Evolutionary conservation across 345 rosid genomes (phyloP).

Genomic region (Theobroma cacao): DNA sequence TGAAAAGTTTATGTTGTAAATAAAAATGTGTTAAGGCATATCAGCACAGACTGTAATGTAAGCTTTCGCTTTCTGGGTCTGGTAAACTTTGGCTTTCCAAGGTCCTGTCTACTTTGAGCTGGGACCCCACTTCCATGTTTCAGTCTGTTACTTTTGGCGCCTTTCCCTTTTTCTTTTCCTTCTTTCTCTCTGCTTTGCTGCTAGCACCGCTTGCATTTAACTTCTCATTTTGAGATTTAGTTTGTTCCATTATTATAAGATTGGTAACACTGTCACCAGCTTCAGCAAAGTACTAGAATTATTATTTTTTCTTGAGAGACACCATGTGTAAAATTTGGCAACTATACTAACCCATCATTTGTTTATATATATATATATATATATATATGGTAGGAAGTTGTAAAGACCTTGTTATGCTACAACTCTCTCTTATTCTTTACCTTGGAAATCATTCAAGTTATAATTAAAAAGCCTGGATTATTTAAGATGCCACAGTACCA

Average conservation of each 20-base stretch:
- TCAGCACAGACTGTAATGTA: conserved; percentile 11
- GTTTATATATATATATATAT: too few relatives aligned
- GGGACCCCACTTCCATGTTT: conserved; percentile 20
- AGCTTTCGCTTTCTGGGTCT: conserved; percentile 36
- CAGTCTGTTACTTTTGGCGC: conserved; percentile 26
- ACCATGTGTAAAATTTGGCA: neutral
- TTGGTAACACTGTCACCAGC: neutral
- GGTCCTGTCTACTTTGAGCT: conserved; percentile 15
- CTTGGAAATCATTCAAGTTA: neutral
- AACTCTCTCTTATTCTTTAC: too few relatives aligned
- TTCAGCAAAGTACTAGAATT: too few relatives aligned
- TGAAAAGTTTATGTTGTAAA: neutral
- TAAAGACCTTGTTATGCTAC: too few relatives aligned
- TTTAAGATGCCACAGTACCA: neutral
- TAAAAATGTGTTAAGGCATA: neutral
- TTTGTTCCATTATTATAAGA: neutral
- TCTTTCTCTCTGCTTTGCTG: neutral
- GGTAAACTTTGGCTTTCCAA: conserved; percentile 39
- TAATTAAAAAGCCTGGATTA: neutral
- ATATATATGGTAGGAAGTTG: too few relatives aligned
- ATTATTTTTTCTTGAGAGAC: neutral
- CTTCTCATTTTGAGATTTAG: neutral
- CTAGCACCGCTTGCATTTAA: neutral
- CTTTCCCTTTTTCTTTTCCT: conserved; percentile 3
- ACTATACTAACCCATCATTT: neutral